Evolutionary conservation across 345 rosid species (phyloP), one percentile per base, ranked within the genome.

Genomic region (Hypericum androsaemum): DNA sequence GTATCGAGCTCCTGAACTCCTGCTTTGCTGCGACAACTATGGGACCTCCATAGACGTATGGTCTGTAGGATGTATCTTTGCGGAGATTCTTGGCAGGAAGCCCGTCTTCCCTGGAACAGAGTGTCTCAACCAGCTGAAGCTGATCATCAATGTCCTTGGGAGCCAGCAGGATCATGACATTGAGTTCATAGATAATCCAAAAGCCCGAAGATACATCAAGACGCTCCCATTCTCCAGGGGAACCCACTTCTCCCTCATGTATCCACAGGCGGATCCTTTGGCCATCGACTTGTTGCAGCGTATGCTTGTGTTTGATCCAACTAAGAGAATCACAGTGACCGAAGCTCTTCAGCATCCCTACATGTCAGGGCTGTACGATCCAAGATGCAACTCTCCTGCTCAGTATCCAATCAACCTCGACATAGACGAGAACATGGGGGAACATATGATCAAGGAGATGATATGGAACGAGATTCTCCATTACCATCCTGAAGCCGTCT

Each of bases 1-100:
- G 96, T 84, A 88, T 68, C 67, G 95, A 36, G 95, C 90, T 36
- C 95, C 95, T 0, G 95, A 88, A 68, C 96, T 88, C 43, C 90
- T 88, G 41, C 83, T 88, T 40, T 77, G 90, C 65, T 88, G 97
- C 13, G 97, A 82, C 69, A 78, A 80, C 71, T 85, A 88, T 15
- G 83, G 88, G 37, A 85, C 83, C 49, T 80, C 92, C 41, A 85
- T 88, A 6, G 97, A 88, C 53, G 80, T 88, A 16, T 88, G 95
- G 97, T 88, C 86, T 13, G 95, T 83, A 7, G 92, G 92, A 63
- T 88, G 97, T 68, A 79, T 88, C 58, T 83, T 88, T 12, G 95
- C 88, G 0, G 95, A 85, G 71, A 84, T 82, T 54, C 89, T 85
- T 28, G 92, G 92, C 8, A 61, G 89, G 22, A 88, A 88, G 61